Percentiles rank a stretch among this genome's conserved stretches.
Evolutionary conservation across 1,284 basidiomycete genomes (phyloP).

Genomic region (Fistulinella cinereoalba): DNA sequence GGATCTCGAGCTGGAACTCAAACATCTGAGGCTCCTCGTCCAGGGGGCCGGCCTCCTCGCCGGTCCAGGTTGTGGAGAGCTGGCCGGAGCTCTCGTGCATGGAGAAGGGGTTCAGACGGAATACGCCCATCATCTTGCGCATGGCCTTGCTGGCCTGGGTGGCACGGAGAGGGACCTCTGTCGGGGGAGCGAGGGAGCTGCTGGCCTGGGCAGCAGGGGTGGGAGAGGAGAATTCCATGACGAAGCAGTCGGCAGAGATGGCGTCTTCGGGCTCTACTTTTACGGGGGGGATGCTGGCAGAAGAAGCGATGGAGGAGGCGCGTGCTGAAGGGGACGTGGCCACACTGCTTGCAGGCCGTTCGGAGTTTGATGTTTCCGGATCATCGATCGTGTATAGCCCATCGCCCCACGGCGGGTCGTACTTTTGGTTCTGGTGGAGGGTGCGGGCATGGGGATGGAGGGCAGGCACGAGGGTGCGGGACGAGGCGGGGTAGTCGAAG

Average conservation of each 20-base stretch:
- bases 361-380: conserved; percentile 35
- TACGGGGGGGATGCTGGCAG: conserved; percentile 28
- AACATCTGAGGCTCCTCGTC: conserved; percentile 57
- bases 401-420: conserved; percentile 28
- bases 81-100: conserved; percentile 53
- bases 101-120: conserved; percentile 72
- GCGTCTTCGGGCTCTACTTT: conserved; percentile 33
- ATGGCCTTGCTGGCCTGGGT: conserved; percentile 64
- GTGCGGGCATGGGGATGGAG: no score
- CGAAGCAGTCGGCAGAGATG: conserved; percentile 32
- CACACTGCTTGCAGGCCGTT: conserved; percentile 34
- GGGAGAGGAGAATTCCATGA: conserved; percentile 36
- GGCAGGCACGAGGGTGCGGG: no score
- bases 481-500: conserved; percentile 18
- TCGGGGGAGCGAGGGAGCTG: conserved; percentile 48
- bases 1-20: conserved; percentile 57
- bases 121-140: conserved; percentile 71
- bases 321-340: conserved; percentile 36
- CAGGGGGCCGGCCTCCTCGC: conserved; percentile 50
- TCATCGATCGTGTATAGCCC: conserved; percentile 35
- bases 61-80: conserved; percentile 37
- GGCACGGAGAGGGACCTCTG: conserved; percentile 69
- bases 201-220: conserved; percentile 31
- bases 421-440: conserved; percentile 19
- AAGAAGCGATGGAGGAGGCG: conserved; percentile 33